Conservation (phyloP, 148 eudicot species). For the Vaccinium darrowii region DNA sequence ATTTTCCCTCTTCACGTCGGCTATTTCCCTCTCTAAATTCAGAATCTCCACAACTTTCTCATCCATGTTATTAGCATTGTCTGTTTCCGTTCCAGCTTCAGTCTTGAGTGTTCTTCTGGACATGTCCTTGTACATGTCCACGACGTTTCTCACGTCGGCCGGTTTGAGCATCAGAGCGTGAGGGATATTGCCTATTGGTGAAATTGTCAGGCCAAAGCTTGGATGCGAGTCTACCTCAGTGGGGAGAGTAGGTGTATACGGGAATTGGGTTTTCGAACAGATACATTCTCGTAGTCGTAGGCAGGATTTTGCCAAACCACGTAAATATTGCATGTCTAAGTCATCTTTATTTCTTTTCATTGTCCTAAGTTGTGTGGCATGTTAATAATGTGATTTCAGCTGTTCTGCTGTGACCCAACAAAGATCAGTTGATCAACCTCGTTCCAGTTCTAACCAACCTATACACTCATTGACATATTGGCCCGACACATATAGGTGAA, state of each 20-base stretch:
- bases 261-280: too few species aligned
- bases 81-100: neutral
- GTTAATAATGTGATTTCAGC: neutral
- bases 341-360: neutral
- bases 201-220: too few species aligned
- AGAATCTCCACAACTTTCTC: too few species aligned
- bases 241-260: too few species aligned
- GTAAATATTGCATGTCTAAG: neutral
- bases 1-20: neutral
- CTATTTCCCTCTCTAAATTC: neutral
- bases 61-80: too few species aligned
- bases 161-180: neutral
- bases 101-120: too few species aligned
- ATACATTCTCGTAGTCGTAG: neutral
- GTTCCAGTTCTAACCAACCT: neutral
- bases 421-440: neutral
- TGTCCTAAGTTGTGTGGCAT: neutral
- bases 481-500: neutral
- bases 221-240: too few species aligned
- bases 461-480: neutral
- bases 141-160: neutral
- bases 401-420: neutral
- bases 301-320: neutral
- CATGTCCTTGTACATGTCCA: neutral
- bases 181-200: too few species aligned